Percentiles rank a stretch among this genome's conserved stretches.
Evolutionary conservation across 768 basidiomycete genomes (phyloP).

Genomic region (Auriscalpium vulgare): DNA sequence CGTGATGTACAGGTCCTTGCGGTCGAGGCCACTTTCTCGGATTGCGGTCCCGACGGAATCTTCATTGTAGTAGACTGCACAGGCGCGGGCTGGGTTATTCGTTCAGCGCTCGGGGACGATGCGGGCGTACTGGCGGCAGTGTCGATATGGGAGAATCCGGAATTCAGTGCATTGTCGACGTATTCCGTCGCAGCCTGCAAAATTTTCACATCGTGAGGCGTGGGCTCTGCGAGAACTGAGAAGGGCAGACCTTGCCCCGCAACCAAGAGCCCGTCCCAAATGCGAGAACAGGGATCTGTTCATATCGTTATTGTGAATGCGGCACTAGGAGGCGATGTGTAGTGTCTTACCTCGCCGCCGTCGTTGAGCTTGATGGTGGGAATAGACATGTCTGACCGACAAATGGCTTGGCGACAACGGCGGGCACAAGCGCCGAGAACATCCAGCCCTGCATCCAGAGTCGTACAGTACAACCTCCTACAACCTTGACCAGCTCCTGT

Average conservation of each 20-base stretch:
- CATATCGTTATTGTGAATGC: neutral
- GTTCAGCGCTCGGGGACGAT: neutral
- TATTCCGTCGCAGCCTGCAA: slow-evolving; percentile 42
- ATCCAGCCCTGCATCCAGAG: no score
- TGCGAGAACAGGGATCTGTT: slow-evolving; percentile 52
- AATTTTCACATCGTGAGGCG: neutral
- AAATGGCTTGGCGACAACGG: no score
- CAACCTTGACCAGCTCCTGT: no score
- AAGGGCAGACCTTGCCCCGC: slow-evolving; percentile 18
- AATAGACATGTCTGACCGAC: slow-evolving; percentile 22
- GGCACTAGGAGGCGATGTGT: neutral
- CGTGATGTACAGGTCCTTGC: slow-evolving; percentile 29
- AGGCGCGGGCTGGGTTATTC: neutral
- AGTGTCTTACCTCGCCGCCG: slow-evolving; percentile 24
- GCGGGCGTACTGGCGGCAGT: slow-evolving; percentile 47
- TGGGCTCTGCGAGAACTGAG: neutral
- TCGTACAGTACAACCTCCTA: no score
- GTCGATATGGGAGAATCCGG: slow-evolving; percentile 57
- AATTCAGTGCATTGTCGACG: slow-evolving; percentile 49
- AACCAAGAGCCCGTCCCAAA: slow-evolving; percentile 50
- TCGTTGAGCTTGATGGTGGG: slow-evolving; percentile 27
- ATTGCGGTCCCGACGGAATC: slow-evolving; percentile 29
- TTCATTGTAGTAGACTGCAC: slow-evolving; percentile 29
- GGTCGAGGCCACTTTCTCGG: slow-evolving; percentile 26
- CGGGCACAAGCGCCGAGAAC: no score